Percentiles rank a stretch among this genome's conserved stretches.
Conservation (phyloP, 1,139 yeast genomes). For the Magnusiomyces suaveolens region DNA sequence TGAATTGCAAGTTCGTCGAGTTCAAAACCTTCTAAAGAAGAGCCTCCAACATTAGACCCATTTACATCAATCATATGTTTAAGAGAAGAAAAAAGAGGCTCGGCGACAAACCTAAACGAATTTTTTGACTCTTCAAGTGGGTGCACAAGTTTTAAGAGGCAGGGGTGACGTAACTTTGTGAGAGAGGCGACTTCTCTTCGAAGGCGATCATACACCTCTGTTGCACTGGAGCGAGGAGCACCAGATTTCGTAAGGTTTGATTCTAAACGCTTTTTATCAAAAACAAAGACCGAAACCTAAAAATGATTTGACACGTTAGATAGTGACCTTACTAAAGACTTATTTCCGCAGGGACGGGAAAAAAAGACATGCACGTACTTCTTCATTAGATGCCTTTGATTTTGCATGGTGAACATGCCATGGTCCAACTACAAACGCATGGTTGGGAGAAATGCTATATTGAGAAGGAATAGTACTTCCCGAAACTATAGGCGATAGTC, state of each 20-base stretch:
- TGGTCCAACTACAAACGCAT: constrained; percentile 67
- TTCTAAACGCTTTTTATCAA: constrained; percentile 74
- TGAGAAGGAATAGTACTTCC: constrained; percentile 47
- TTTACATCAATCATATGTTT: constrained; percentile 35
- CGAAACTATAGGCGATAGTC: too few species aligned
- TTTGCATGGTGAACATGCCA: constrained; percentile 85
- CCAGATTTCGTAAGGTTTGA: constrained; percentile 45
- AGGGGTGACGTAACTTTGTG: constrained; percentile 81
- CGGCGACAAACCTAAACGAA: constrained; percentile 73
- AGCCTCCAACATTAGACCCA: constrained; percentile 18
- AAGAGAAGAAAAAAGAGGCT: constrained; percentile 56
- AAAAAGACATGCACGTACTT: constrained; percentile 19
- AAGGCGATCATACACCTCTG: constrained; percentile 40
- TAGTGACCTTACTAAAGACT: too few species aligned
- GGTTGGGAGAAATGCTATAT: constrained; percentile 64
- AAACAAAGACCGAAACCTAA: constrained; percentile 71
- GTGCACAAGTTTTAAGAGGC: constrained; percentile 69
- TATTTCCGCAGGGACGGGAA: too few species aligned
- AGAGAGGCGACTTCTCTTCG: constrained; percentile 56
- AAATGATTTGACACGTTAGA: too few species aligned
- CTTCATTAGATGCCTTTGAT: constrained; percentile 39
- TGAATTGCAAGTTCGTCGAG: constrained; percentile 65
- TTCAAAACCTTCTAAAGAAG: constrained; percentile 28
- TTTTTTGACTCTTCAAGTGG: constrained; percentile 80
- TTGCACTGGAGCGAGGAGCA: constrained; percentile 28